These are phyloP conservation scores for Ascochyta rabiei DNA, from an alignment of 2,329 filamentous ascomycete species.

Conservation along the genomic window DNA sequence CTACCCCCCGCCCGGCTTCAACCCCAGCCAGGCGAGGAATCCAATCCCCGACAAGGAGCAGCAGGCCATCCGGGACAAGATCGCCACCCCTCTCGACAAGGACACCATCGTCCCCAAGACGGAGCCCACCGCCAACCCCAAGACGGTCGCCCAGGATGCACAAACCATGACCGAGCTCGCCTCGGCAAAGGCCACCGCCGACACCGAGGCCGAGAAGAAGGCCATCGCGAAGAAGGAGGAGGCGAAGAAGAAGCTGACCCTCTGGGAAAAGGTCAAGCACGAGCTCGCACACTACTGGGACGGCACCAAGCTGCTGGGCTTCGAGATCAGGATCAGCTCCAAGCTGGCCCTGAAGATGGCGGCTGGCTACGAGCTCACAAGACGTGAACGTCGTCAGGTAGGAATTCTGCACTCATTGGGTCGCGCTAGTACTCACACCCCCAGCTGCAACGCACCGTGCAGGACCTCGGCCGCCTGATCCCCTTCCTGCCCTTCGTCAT, in stretches of 20 bases:
- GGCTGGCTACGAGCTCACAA: conserved; percentile 92
- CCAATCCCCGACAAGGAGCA: conserved; percentile 68
- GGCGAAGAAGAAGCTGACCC: conserved; percentile 82
- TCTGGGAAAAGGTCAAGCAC: conserved; percentile 94
- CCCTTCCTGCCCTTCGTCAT: conserved; percentile 98
- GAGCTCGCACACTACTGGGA: conserved; percentile 97
- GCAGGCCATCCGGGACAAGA: conserved; percentile 27
- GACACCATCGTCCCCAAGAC: conserved; percentile 46
- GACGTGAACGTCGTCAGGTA: conserved; percentile 87
- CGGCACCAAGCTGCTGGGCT: conserved; percentile 90
- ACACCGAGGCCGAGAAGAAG: conserved; percentile 60
- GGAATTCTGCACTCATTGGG: not conserved
- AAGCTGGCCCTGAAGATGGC: conserved; percentile 95
- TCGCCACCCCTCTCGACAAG: conserved; percentile 28
- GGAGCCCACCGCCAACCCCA: conserved; percentile 52
- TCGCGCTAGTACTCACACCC: conserved; percentile 15
- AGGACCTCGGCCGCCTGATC: conserved; percentile 88
- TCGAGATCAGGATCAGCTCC: conserved; percentile 91
- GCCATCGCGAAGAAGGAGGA: conserved; percentile 65
- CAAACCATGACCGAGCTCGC: conserved; percentile 67
- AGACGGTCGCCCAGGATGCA: conserved; percentile 55
- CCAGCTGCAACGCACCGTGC: conserved; percentile 83
- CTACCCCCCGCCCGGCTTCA: conserved; percentile 86
- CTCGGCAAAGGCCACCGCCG: conserved; percentile 61
- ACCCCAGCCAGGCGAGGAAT: conserved; percentile 87